phyloP scores from a whole-genome alignment of 495 filamentous ascomycete genomes.

The Penicillium robsamsonii region DNA sequence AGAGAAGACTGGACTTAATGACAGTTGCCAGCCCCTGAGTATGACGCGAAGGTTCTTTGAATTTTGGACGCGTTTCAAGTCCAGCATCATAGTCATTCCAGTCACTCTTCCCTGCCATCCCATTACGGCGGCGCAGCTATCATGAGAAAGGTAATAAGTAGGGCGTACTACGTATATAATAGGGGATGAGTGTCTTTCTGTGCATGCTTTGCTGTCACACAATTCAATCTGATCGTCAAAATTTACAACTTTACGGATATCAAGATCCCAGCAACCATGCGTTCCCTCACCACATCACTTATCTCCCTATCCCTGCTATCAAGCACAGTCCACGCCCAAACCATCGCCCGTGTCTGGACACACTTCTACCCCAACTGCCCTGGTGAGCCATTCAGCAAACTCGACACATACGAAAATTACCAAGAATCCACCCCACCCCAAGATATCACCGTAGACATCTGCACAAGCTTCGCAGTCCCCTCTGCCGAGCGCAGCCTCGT shows the following conservation, averaged over 20 bases:
- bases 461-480: constrained; percentile 33
- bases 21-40: constrained; percentile 22
- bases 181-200: not conserved
- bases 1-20: constrained; percentile 3
- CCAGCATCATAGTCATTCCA: constrained; percentile 16
- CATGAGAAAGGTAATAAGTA: not conserved
- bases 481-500: constrained; percentile 28
- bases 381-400: constrained; percentile 22
- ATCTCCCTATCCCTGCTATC: constrained; percentile 28
- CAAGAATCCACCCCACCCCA: constrained; percentile 26
- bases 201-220: not conserved
- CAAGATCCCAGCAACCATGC: constrained; percentile 14
- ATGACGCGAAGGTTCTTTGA: constrained; percentile 20
- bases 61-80: constrained; percentile 17
- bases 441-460: constrained; percentile 28
- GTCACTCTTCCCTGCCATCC: constrained; percentile 29
- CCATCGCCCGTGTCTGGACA: constrained; percentile 33
- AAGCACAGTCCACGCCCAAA: constrained; percentile 25
- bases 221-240: not conserved
- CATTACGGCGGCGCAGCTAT: constrained; percentile 9
- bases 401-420: constrained; percentile 30
- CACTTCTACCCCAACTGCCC: constrained; percentile 42
- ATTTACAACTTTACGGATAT: not conserved
- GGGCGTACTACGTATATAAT: constrained; percentile 16
- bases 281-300: constrained; percentile 16